A percentile compares a stretch with the other conserved stretches of the same genome.
These are phyloP conservation scores for Wallacemonas rigidus DNA, from an alignment of 208 protist genomes.

Conservation along the genomic window DNA sequence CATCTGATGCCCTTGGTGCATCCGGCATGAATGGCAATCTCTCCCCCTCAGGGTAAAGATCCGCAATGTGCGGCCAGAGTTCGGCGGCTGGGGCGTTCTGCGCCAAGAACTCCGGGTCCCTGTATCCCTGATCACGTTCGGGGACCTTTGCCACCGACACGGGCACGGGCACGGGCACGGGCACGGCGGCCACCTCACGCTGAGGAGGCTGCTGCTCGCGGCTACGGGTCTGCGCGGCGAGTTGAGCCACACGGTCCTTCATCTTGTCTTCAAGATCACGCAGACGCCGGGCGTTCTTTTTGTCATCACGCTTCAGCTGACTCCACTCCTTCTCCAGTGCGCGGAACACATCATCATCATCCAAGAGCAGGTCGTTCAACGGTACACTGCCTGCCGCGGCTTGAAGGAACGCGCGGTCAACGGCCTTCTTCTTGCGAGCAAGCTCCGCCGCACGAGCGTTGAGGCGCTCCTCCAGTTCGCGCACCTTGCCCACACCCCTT, in stretches of 20 bases:
- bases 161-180: neutral
- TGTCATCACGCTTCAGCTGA: conserved; percentile 19
- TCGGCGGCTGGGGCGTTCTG: conserved; percentile 63
- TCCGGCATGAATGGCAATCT: conserved; percentile 38
- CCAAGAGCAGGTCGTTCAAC: conserved; percentile 26
- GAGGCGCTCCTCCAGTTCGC: conserved; percentile 44
- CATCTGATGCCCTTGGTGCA: conserved; percentile 29
- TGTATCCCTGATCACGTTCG: conserved; percentile 48
- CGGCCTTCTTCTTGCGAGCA: conserved; percentile 22
- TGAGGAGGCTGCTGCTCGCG: neutral
- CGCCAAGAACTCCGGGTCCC: conserved; percentile 80
- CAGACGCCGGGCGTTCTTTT: conserved; percentile 29
- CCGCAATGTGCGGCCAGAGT: conserved; percentile 72
- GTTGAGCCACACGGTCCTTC: conserved; percentile 30
- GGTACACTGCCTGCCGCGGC: conserved; percentile 22
- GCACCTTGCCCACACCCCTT: conserved; percentile 26
- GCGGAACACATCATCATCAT: conserved; percentile 31
- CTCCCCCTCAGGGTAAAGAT: conserved; percentile 74
- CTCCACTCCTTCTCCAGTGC: conserved; percentile 36
- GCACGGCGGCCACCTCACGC: neutral
- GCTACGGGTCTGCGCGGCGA: conserved; percentile 29
- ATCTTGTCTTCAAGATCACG: conserved; percentile 45
- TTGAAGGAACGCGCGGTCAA: conserved; percentile 30
- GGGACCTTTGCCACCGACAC: neutral
- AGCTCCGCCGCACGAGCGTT: conserved; percentile 35